Percentiles rank a stretch among this genome's conserved stretches.
Evolutionary conservation across 768 basidiomycete species (phyloP).

Genomic region (Terana coerulea): DNA sequence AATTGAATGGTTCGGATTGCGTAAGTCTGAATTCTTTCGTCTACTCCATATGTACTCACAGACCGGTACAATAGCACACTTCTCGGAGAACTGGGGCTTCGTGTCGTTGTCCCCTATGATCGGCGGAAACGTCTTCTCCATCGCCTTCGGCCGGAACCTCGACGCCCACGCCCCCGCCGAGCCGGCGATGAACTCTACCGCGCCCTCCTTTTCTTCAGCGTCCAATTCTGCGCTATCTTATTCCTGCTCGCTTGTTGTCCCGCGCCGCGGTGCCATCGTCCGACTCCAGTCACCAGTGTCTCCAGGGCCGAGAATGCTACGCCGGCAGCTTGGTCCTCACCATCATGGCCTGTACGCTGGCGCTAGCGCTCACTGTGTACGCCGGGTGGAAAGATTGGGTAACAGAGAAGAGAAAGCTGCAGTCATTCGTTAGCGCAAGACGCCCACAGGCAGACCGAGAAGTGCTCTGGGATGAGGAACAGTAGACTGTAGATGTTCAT

Average conservation of each 20-base stretch:
- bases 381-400: conserved; percentile 47
- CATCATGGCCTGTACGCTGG: conserved; percentile 40
- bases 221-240: neutral
- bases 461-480: too few species aligned
- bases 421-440: too few species aligned
- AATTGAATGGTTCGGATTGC: conserved; percentile 87
- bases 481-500: too few species aligned
- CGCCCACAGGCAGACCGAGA: too few species aligned
- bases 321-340: conserved; percentile 51
- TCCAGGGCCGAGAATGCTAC: conserved; percentile 59
- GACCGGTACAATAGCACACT: conserved; percentile 46
- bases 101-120: conserved; percentile 69
- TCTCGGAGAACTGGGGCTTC: conserved; percentile 86
- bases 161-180: conserved; percentile 56
- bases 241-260: conserved; percentile 14
- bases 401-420: too few species aligned
- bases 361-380: conserved; percentile 46
- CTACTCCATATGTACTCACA: neutral
- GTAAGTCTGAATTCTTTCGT: conserved; percentile 39
- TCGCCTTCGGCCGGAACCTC: conserved; percentile 77
- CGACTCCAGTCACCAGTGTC: conserved; percentile 41
- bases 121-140: conserved; percentile 80
- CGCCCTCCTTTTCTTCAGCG: neutral
- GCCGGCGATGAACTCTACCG: conserved; percentile 5
- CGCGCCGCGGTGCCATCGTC: conserved; percentile 11